These are phyloP conservation scores for Monosporascus ibericus DNA, from an alignment of 2,329 filamentous ascomycete genomes.

Conservation along the genomic window DNA sequence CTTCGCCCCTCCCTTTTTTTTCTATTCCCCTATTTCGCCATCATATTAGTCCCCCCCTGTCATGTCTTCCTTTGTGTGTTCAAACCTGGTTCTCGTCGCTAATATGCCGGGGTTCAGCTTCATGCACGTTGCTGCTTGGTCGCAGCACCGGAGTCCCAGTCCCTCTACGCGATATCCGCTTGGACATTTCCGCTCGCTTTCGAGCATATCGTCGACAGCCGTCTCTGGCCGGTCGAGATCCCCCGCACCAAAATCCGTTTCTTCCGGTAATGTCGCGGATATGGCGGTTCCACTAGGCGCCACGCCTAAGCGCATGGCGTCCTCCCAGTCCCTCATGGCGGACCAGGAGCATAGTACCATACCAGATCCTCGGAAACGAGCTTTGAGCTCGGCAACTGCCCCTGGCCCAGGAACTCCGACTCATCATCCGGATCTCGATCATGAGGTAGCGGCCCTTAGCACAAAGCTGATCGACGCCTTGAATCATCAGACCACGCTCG, in stretches of 20 bases:
- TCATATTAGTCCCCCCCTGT: neutral
- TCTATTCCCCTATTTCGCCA: neutral
- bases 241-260: conserved; percentile 25
- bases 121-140: conserved; percentile 48
- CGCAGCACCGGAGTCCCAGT: conserved; percentile 34
- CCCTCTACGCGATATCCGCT: conserved; percentile 32
- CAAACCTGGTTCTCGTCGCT: conserved; percentile 6
- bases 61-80: neutral
- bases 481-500: conserved; percentile 88
- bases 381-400: conserved; percentile 39
- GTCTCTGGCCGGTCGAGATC: conserved; percentile 33
- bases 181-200: conserved; percentile 48
- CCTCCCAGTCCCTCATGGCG: conserved; percentile 38
- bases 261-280: conserved; percentile 20
- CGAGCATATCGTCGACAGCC: conserved; percentile 42
- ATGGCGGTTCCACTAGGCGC: conserved; percentile 17
- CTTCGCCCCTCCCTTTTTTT: neutral
- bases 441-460: conserved; percentile 83
- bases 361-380: conserved; percentile 55
- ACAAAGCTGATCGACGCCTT: conserved; percentile 96
- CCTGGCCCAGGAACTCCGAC: conserved; percentile 25
- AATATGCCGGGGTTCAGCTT: conserved; percentile 35
- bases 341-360: conserved; percentile 63
- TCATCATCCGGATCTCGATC: conserved; percentile 51
- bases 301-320: conserved; percentile 28